Conservation (phyloP, 2,329 filamentous ascomycete genomes). For the Fusarium drepaniforme region DNA sequence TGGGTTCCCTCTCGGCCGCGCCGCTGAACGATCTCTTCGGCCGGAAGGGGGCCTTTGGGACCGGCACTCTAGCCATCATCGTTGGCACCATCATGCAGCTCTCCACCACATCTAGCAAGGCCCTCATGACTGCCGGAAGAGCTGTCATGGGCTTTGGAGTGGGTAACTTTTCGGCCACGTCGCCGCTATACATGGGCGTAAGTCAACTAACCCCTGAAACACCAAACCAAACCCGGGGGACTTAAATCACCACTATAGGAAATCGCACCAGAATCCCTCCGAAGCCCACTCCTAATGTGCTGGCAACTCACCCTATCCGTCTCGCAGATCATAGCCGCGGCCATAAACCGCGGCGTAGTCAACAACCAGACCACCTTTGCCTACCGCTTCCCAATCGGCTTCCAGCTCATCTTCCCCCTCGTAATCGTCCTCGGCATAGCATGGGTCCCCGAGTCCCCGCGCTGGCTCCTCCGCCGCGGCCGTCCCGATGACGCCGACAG, state of each 20-base stretch:
- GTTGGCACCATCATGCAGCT: conserved; percentile 43
- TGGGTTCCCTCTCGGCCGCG: conserved; percentile 50
- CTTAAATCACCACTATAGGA: conserved; percentile 27
- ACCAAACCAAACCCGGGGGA: not conserved
- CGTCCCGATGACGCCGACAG: conserved; percentile 53
- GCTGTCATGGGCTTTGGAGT: conserved; percentile 46
- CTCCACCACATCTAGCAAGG: conserved; percentile 37
- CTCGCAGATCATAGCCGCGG: conserved; percentile 52
- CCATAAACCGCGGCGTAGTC: conserved; percentile 46
- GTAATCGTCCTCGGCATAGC: conserved; percentile 34
- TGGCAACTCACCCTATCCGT: conserved; percentile 54
- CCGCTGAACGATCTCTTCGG: conserved; percentile 52
- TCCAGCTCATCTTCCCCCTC: conserved; percentile 46
- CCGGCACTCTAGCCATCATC: conserved; percentile 44
- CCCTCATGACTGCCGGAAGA: conserved; percentile 41
- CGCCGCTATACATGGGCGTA: conserved; percentile 52
- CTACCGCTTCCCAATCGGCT: conserved; percentile 49
- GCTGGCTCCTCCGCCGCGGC: conserved; percentile 53
- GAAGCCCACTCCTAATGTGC: conserved; percentile 52
- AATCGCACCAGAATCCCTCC: conserved; percentile 48
- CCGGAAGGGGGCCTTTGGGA: conserved; percentile 48
- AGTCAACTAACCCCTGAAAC: conserved; percentile 10
- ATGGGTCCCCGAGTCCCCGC: conserved; percentile 46
- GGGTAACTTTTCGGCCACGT: conserved; percentile 54
- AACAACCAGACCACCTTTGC: conserved; percentile 46